Evolutionary conservation across 73 alveolate species (phyloP).

Genomic region (Urostyla sp.): DNA sequence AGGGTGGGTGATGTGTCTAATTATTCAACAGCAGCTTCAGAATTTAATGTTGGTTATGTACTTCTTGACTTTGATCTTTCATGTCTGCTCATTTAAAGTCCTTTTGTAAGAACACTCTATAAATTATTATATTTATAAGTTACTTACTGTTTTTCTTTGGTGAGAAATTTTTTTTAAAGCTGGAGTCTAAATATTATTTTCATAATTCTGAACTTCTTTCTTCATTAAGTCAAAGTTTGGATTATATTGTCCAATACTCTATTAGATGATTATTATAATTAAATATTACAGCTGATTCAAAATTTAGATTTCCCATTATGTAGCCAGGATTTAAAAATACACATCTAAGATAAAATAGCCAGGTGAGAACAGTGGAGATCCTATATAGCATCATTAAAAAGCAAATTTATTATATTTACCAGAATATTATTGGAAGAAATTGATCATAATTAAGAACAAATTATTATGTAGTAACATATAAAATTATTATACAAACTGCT

Average conservation of each 20-base stretch:
- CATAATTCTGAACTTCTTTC: constrained; percentile 15
- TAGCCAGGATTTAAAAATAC: constrained; percentile 34
- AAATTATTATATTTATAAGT: background rate
- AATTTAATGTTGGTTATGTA: background rate
- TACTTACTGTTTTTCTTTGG: constrained; percentile 39
- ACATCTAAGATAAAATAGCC: background rate
- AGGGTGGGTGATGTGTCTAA: constrained; percentile 15
- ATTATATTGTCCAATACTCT: constrained; percentile 23
- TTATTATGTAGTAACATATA: no score
- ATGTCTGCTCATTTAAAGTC: constrained; percentile 42
- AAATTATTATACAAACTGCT: no score
- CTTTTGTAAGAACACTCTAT: constrained; percentile 46
- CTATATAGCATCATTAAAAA: background rate
- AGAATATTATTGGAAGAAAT: background rate
- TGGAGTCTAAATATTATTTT: background rate
- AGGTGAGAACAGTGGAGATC: background rate
- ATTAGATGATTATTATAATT: background rate
- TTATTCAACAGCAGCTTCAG: constrained; percentile 17
- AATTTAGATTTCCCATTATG: constrained; percentile 14
- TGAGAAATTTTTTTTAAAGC: background rate
- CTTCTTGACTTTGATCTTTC: constrained; percentile 26
- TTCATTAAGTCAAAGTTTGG: constrained; percentile 26
- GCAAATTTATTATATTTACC: background rate
- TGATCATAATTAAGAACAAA: no score
- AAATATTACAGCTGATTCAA: constrained; percentile 1